Conservation (phyloP, 805 yeast species). For the Lipomyces kockii region DNA sequence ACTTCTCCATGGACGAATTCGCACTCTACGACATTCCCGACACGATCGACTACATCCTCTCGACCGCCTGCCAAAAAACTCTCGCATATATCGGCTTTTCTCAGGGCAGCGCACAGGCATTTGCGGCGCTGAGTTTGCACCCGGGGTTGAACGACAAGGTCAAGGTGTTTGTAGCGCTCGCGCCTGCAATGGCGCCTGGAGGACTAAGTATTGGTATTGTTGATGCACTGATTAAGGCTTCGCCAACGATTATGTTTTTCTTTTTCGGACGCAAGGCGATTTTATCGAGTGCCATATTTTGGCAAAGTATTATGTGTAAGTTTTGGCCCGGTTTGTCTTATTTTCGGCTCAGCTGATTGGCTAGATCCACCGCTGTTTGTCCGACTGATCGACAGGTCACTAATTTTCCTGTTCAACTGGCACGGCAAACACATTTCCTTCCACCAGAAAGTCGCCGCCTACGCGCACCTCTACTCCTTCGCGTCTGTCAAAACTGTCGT, state of each 20-base stretch:
- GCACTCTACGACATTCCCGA: conserved; percentile 90
- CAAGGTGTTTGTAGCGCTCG: conserved; percentile 72
- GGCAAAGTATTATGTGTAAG: conserved; percentile 69
- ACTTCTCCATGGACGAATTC: conserved; percentile 88
- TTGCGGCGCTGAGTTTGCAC: conserved; percentile 74
- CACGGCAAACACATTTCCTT: conserved; percentile 67
- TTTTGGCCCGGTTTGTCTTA: no score
- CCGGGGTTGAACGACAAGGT: conserved; percentile 63
- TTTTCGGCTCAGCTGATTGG: not conserved
- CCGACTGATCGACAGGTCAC: conserved; percentile 70
- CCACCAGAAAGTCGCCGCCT: conserved; percentile 76
- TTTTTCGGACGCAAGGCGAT: conserved; percentile 76
- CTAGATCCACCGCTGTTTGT: conserved; percentile 70
- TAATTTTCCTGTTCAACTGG: conserved; percentile 80
- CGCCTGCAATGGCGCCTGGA: conserved; percentile 93
- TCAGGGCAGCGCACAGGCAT: conserved; percentile 93
- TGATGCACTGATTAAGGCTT: conserved; percentile 72
- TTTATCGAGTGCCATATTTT: conserved; percentile 74
- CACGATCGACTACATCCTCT: conserved; percentile 72
- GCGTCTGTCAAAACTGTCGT: conserved; percentile 91
- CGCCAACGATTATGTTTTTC: conserved; percentile 71
- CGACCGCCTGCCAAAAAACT: conserved; percentile 50
- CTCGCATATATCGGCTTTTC: conserved; percentile 84
- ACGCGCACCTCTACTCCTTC: conserved; percentile 86
- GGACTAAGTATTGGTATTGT: conserved; percentile 78